Conservation (phyloP, 306 rosid species). For the Chamaecrista fasciculata region DNA sequence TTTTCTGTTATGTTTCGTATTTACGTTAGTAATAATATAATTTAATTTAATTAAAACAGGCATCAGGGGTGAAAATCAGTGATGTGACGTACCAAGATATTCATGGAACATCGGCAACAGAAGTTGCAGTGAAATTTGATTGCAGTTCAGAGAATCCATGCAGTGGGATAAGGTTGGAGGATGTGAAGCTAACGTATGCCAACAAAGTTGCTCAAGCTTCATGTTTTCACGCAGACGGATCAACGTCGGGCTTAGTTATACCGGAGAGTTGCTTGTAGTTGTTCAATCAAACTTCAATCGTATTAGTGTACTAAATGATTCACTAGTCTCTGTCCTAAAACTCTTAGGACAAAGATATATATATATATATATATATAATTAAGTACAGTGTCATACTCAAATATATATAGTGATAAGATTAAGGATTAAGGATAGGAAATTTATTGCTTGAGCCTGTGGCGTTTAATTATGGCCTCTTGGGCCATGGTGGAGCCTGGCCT, state of each 20-base stretch:
- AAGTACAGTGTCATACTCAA: no score
- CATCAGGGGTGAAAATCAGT: constrained; percentile 55
- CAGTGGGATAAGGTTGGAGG: constrained; percentile 37
- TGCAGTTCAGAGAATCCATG: constrained; percentile 58
- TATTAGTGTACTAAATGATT: no score
- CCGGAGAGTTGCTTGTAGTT: constrained; percentile 49
- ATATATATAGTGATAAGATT: no score
- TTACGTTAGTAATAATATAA: no score
- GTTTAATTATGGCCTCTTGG: neutral
- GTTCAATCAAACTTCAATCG: no score
- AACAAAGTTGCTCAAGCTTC: constrained; percentile 45
- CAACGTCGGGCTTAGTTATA: constrained; percentile 37
- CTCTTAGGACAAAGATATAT: no score
- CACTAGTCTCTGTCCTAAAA: no score
- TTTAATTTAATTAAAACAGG: constrained; percentile 38
- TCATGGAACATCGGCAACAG: constrained; percentile 54
- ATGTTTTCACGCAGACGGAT: constrained; percentile 38
- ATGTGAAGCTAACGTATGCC: constrained; percentile 46
- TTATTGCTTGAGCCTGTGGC: neutral
- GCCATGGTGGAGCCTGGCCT: neutral
- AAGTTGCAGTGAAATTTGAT: constrained; percentile 53
- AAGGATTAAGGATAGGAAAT: neutral
- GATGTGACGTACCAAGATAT: constrained; percentile 48
- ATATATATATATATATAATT: no score
- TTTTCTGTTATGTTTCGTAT: no score